Evolutionary conservation across 768 basidiomycete species (phyloP), one percentile per base, ranked within the genome.

Genomic region (Amanita phalloides): DNA sequence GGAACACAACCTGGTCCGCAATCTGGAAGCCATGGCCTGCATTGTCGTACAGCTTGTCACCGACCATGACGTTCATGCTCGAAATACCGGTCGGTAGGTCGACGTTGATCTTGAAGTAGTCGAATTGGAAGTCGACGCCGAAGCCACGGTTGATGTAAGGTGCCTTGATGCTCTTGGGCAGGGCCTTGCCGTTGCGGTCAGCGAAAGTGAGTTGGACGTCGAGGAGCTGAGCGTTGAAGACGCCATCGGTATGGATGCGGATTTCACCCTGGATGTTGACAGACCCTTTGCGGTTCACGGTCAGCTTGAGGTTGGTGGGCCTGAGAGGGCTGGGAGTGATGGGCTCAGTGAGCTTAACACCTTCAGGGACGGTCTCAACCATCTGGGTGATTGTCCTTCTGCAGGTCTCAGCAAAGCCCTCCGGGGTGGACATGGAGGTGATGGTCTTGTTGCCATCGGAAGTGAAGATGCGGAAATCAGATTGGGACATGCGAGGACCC

Each of bases 71-170:
- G 17, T 36, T 36, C 35, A 48, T 23, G 47, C 33, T 36, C 14
- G 47, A 48, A 10, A 48, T 10, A 20, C 47, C 47, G 3, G 17
- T 13, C 10, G 20, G 47, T 21, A 35, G n/a, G 47, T 36, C 25
- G 20, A 38, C 47, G n/a, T 48, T 13, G 10, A 48, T 48, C 13
- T 2, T 25, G 14, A 21, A 48, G 47, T 48, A 48, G 35, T 49
- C 48, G 38, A 49, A 49, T 38, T 30, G 37, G 36, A 2, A 38
- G 25, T 38, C 36, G 10, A 41, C 8, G 32, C 48, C 48, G 28
- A 38, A 49, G n/a, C 48, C 48, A 6, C 48, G 48, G 37, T 36
- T 38, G n/a, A 49, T 20, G 48, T 49, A 49, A 3, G 35, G 35
- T 21, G 48, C 37, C 5, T 38, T 38, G 38, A 49, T 17, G n/a